Base-by-base conservation (phyloP, 1,139 yeast genomes). In the Geotrichum klebahnii region DNA sequence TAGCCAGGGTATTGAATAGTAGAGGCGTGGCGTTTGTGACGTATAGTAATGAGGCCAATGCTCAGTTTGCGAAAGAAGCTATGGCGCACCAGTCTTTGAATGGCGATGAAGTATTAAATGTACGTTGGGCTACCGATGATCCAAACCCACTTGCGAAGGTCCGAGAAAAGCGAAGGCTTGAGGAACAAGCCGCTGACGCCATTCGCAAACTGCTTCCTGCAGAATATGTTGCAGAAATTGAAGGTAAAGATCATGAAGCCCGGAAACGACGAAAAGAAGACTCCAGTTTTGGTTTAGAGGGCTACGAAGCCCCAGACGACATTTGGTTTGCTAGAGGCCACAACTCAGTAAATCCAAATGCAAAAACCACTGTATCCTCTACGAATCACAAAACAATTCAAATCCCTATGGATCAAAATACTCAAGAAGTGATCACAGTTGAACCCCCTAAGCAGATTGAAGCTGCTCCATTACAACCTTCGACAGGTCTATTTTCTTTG, bases 11-110 rank as follows among this genome's bases (percentile, higher is more conserved):
- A 9, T 68, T 87, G 16, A 73, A 75, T 49, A 72, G 70, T 39
- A 80, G 84, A 59, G 80, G 82, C 37, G 82, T 92, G 64, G 96
- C 89, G 0, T 90, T 92, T 68, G 78, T 92, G 6, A 83, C 87
- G 0, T 92, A 72, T 64, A 73, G 74, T 50, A 66, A 75, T 39
- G 96, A 87, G 60, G 66, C 75, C 28, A 82, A 78, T 61, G 97
- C 97, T 0, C 97, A 90, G 65, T 90, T 90, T 72, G 96, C 96
- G 0, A 86, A 87, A 61, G 97, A 89, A 64, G 95, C 95, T 2
- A 85, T 89, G 95, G 79, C 82, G 40, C 81, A 82, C 50, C 97
- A 92, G 63, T 76, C 86, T 4, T 67, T 90, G 26, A 31, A 31
- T 26, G 75, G 79, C 45, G 78, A 75, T 2, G 95, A 86, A 54